phyloP scores from a whole-genome alignment of 2,329 filamentous ascomycete species.

The Pseudogymnoascus sp. region DNA sequence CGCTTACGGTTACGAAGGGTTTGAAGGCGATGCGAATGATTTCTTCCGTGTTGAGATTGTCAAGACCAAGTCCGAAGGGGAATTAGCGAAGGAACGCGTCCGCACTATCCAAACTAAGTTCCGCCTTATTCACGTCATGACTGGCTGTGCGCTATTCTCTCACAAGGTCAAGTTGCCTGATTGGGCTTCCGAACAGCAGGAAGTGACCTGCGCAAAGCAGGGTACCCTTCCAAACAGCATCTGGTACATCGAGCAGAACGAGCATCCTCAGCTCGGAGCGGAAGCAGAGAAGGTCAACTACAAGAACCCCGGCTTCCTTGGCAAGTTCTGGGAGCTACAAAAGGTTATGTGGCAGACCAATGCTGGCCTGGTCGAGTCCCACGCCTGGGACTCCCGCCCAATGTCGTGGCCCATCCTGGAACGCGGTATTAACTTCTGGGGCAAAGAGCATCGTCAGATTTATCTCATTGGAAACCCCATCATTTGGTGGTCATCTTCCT shows the following conservation, averaged over 20 bases:
- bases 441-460: slow-evolving; percentile 85
- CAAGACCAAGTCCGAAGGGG: slow-evolving; percentile 75
- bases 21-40: slow-evolving; percentile 94
- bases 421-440: slow-evolving; percentile 99
- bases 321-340: slow-evolving; percentile 96
- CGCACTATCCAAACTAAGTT: slow-evolving; percentile 97
- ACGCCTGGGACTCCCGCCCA: slow-evolving; percentile 95
- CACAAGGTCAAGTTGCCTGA: slow-evolving; percentile 98
- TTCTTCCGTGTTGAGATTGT: slow-evolving; percentile 92
- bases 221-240: slow-evolving; percentile 92
- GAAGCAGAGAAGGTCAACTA: slow-evolving; percentile 94
- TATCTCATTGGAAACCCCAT: slow-evolving; percentile 93
- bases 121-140: slow-evolving; percentile 91
- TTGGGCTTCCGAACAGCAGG: slow-evolving; percentile 96
- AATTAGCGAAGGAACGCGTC: slow-evolving; percentile 72
- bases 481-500: slow-evolving; percentile 86
- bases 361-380: slow-evolving; percentile 88
- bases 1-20: slow-evolving; percentile 94
- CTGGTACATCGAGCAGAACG: slow-evolving; percentile 92
- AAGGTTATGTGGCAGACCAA: slow-evolving; percentile 99
- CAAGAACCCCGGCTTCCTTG: slow-evolving; percentile 85
- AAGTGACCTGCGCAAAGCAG: slow-evolving; percentile 91
- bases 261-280: slow-evolving; percentile 67
- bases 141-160: slow-evolving; percentile 89
- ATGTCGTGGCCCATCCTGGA: slow-evolving; percentile 85